Evolutionary conservation across 2,329 filamentous ascomycete species (phyloP), one percentile per base, ranked within the genome.

Genomic region (Mycosphaerelloides madeirae): DNA sequence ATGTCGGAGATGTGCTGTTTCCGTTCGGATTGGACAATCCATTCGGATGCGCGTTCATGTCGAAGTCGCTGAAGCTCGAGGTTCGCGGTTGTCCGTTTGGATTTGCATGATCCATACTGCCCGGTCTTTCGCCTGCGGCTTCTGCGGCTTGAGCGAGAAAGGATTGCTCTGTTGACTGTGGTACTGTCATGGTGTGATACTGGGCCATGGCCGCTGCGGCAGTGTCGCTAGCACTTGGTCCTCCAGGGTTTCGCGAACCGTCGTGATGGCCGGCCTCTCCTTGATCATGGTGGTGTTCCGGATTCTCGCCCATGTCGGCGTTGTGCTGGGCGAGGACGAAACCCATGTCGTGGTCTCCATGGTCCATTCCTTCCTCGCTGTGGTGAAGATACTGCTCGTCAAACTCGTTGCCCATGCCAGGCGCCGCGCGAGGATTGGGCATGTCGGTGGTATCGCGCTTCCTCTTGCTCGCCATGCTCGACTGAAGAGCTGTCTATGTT

Each of bases 141-240:
- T 58, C 48, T 15, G 46, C 35, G 22, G 50, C 6, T 43, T 59
- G 54, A 14, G 54, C 53, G 48, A 61, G 53, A 44, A 66, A 79
- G 16, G 74, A 69, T 9, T 77, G 64, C 49, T 78, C 75, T 3
- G 75, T 78, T 8, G 75, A 69, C 60, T 77, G 74, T 12, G 75
- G 75, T 15, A 78, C 73, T 12, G 72, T 77, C 75, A 79, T 78
- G 46, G 72, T 72, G 48, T 72, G 70, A 57, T 76, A 77, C 44
- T 65, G 61, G 13, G 69, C 68, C 48, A 74, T 64, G 5, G 72
- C 72, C 12, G 80, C 80, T 15, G 78, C 79, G 38, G 80, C 80
- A 31, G 80, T 83, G 37, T 81, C 80, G 53, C 68, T 73, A 11
- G 72, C 71, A 50, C 64, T 72, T 29, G 70, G 67, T 60, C 63